phyloP scores from a whole-genome alignment of 2,329 filamentous ascomycete genomes.

The Fusarium pseudocircinatum region DNA sequence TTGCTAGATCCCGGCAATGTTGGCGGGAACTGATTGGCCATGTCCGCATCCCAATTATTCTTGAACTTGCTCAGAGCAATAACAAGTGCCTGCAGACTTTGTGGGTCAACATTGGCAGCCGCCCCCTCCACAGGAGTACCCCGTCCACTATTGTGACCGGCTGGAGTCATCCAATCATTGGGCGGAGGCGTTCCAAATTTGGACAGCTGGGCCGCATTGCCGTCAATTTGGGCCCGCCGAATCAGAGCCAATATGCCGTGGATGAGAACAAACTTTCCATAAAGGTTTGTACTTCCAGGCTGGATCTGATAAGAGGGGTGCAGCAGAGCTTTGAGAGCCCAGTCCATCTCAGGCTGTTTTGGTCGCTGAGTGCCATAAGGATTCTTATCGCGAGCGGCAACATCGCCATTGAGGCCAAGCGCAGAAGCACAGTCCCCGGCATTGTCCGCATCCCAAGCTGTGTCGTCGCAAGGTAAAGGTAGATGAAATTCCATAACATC shows the following conservation, averaged over 20 bases:
- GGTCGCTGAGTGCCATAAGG: conserved; percentile 68
- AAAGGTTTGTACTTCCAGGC: conserved; percentile 74
- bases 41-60: conserved; percentile 75
- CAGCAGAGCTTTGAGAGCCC: conserved; percentile 69
- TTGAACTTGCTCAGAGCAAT: conserved; percentile 78
- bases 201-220: conserved; percentile 48
- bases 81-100: conserved; percentile 58
- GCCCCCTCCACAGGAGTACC: conserved; percentile 56
- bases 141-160: conserved; percentile 54
- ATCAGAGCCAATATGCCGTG: conserved; percentile 74
- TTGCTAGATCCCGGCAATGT: conserved; percentile 57
- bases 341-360: conserved; percentile 72
- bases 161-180: conserved; percentile 64
- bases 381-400: conserved; percentile 65
- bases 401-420: conserved; percentile 69
- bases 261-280: conserved; percentile 78
- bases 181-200: conserved; percentile 65
- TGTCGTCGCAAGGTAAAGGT: conserved; percentile 77
- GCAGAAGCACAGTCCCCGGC: conserved; percentile 70
- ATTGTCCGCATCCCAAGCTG: conserved; percentile 74
- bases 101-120: conserved; percentile 53
- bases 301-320: conserved; percentile 68
- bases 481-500: conserved; percentile 71
- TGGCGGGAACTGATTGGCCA: conserved; percentile 72
- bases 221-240: conserved; percentile 54